A percentile compares a stretch with the other conserved stretches of the same genome.
These are phyloP conservation scores for Pseudogymnoascus sp. DNA, from an alignment of 2,329 filamentous ascomycete species.

Conservation along the genomic window DNA sequence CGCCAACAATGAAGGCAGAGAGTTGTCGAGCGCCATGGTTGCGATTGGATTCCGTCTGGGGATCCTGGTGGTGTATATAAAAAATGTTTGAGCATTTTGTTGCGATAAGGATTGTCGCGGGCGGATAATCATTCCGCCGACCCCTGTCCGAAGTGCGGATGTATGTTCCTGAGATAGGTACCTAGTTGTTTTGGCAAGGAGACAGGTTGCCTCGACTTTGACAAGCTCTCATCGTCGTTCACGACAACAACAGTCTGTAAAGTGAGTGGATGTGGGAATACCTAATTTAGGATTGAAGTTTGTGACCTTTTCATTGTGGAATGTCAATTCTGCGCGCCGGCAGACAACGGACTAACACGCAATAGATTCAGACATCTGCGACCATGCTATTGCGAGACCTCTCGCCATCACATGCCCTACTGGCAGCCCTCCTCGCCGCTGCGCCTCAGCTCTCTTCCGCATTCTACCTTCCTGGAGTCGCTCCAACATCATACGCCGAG, in stretches of 20 bases:
- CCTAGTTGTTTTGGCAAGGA: slow-evolving; percentile 6
- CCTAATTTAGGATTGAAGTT: not conserved
- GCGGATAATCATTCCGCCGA: not conserved
- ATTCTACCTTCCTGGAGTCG: slow-evolving; percentile 95
- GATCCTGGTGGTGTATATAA: not conserved
- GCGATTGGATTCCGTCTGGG: slow-evolving; percentile 5
- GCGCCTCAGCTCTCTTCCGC: slow-evolving; percentile 52
- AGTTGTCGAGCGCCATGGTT: slow-evolving; percentile 42
- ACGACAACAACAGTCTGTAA: slow-evolving; percentile 2
- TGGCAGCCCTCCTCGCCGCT: slow-evolving; percentile 41
- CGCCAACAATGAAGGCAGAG: slow-evolving; percentile 44
- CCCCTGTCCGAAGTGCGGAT: not conserved
- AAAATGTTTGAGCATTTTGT: slow-evolving; percentile 12
- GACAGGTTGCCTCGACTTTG: slow-evolving; percentile 2
- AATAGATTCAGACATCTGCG: not conserved
- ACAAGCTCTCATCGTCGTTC: slow-evolving; percentile 9
- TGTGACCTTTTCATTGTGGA: not conserved
- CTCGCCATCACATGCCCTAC: slow-evolving; percentile 38
- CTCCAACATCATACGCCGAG: slow-evolving; percentile 81
- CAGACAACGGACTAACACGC: not conserved
- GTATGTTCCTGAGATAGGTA: slow-evolving; percentile 6
- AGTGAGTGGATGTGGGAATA: not conserved
- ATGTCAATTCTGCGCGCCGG: not conserved
- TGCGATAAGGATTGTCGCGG: slow-evolving; percentile 2
- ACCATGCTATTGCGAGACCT: slow-evolving; percentile 27